Conservation (phyloP, 192 early-diverging fungal species). For the Thamnidium elegans region DNA sequence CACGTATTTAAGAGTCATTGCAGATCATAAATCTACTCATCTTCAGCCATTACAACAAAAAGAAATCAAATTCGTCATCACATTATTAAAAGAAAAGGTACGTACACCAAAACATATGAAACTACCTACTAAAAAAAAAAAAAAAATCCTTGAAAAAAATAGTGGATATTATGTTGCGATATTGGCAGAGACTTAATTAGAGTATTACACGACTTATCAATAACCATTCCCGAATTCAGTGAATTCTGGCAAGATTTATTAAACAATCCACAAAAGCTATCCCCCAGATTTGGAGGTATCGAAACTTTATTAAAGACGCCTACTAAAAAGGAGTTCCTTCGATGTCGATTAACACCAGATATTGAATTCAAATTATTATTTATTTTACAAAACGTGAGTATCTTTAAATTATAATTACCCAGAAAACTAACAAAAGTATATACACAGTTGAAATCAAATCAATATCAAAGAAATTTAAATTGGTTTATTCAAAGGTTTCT, state of each 20-base stretch:
- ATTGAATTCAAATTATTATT: conserved; percentile 66
- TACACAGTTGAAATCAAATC: conserved; percentile 39
- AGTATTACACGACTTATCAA: conserved; percentile 58
- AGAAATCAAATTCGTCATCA: conserved; percentile 48
- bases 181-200: conserved; percentile 69
- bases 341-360: conserved; percentile 58
- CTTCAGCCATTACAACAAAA: conserved; percentile 41
- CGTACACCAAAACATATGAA: no score
- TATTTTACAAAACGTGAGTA: conserved; percentile 59
- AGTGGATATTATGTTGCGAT: conserved; percentile 49
- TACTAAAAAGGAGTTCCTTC: conserved; percentile 59
- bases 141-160: not conserved
- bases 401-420: no score
- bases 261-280: conserved; percentile 47
- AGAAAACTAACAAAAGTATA: not conserved
- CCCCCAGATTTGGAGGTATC: conserved; percentile 53
- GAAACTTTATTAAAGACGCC: conserved; percentile 55
- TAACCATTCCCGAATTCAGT: conserved; percentile 46
- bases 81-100: conserved; percentile 58
- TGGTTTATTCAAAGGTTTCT: conserved; percentile 69
- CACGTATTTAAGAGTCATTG: conserved; percentile 47
- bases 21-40: conserved; percentile 46
- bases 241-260: conserved; percentile 60
- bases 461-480: conserved; percentile 55
- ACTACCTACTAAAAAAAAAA: no score